Evolutionary conservation across 441 rosid species (phyloP).

Genomic region (Mallotus japonicus): DNA sequence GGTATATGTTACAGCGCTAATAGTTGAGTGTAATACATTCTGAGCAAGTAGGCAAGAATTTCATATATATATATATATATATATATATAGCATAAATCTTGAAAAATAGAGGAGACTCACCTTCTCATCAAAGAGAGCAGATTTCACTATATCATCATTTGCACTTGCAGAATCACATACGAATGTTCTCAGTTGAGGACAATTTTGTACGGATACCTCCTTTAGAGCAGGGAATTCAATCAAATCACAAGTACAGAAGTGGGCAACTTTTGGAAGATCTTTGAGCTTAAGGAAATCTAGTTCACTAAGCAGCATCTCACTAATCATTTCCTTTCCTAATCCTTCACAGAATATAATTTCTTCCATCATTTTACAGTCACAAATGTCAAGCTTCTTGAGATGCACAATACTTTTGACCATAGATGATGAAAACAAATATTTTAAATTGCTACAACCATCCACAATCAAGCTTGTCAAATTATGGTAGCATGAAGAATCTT

Average conservation of each 20-base stretch:
- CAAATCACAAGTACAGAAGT: slow-evolving; percentile 14
- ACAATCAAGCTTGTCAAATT: slow-evolving; percentile 6
- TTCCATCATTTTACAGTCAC: slow-evolving; percentile 5
- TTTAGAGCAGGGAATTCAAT: slow-evolving; percentile 8
- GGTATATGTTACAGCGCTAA: too few species aligned
- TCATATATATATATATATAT: too few species aligned
- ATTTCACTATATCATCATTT: neutral
- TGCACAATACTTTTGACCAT: neutral
- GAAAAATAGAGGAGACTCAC: neutral
- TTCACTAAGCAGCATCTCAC: neutral
- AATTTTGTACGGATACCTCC: neutral
- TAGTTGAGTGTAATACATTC: too few species aligned
- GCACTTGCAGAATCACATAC: neutral
- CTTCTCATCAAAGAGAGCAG: slow-evolving; percentile 23
- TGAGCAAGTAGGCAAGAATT: too few species aligned
- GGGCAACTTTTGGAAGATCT: slow-evolving; percentile 20
- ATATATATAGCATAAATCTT: too few species aligned
- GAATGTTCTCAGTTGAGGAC: slow-evolving; percentile 9
- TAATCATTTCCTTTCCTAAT: neutral
- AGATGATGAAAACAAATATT: slow-evolving; percentile 15
- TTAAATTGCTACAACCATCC: slow-evolving; percentile 10
- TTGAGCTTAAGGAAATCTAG: slow-evolving; percentile 3
- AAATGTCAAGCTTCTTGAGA: slow-evolving; percentile 1
- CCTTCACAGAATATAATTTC: slow-evolving; percentile 2
- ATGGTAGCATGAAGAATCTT: neutral